Evolutionary conservation across 2,329 filamentous ascomycete species (phyloP), one percentile per base, ranked within the genome.

Genomic region (Penicillium sp.): DNA sequence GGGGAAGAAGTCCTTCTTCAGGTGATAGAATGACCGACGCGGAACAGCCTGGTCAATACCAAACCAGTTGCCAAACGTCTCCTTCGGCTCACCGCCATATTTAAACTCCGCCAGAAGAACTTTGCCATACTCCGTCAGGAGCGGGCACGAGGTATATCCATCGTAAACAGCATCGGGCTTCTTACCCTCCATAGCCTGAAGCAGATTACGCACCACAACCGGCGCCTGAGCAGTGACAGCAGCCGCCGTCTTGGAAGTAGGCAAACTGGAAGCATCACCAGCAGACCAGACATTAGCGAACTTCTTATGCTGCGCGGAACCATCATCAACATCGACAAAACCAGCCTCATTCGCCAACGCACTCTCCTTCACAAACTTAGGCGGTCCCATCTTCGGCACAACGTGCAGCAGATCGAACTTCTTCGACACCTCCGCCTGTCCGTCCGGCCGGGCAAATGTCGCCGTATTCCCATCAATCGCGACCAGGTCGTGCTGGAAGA

Each of bases 1-100:
- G 0, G 85, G 85, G 71, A 87, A 87, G 63, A 87, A 87, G 64
- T 87, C 80, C 72, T 85, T 87, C 76, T 87, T 87, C 40, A 87
- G 61, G 61, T 86, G 75, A 60, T 84, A 87, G 64, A 87, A 87
- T 0, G 79, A 73, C 3, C 79, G 77, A 3, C 83, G 77, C 2
- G 85, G 85, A 9, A 71, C 70, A 0, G 68, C 78, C 68, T 87
- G 85, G 61, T 87, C 83, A 6, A 87, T 75, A 1, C 83, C 84
- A 13, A 86, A 69, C 65, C 70, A 72, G 3, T 75, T 69, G 4
- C 72, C 76, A 58, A 87, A 87, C 0, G 85, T 87, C 75, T 87
- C 85, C 67, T 87, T 85, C 6, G 85, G 83, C 59, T 77, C 77
- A 8, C 82, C 83, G 2, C 82, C 84, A 56, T 87, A 87, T 72